Base-by-base conservation (phyloP, 495 filamentous ascomycete species). In the Hypoxylon subgilvum region DNA sequence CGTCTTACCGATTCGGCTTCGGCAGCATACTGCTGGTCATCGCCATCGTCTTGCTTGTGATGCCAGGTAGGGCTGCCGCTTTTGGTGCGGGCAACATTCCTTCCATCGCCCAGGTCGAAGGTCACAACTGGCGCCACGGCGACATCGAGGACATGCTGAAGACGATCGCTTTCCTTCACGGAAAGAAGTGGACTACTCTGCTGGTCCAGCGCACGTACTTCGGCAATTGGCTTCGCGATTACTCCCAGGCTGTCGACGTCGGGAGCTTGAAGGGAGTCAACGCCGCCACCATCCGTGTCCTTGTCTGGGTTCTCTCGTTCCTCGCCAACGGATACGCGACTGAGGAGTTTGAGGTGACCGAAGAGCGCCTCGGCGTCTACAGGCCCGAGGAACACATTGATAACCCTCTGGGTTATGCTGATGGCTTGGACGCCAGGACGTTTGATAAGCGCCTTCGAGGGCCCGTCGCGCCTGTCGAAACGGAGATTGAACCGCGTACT, bases 71-170 rank as follows among this genome's bases (percentile, higher is more conserved):
- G 23, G 76, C 83, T 38, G 76, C 81, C 27, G 94, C 93, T 6
- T 98, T 98, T 68, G 94, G 94, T 42, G 94, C 94, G 19, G 94
- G 94, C 21, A 97, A 97, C 67, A 96, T 97, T 57, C 93, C 94
- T 12, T 91, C 88, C 0, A 94, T 98, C 64, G 91, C 93, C 1
- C 85, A 89, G 67, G 86, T 98, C 61, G 94, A 98, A 74, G 94
- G 94, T 17, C 82, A 88, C 63, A 98, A 98, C 69, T 98, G 90
- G 87, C 87, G 94, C 54, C 94, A 97, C 87, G 94, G 94, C 48
- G 80, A 87, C 55, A 94, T 96, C 57, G 92, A 97, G 76, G 94
- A 98, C 73, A 86, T 91, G 70, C 85, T 98, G 59, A 92, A 92
- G 76, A 91, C 86, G 10, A 78, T 98, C 52, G 87, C 91, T 17